These are phyloP conservation scores for Candida namnaoensis DNA, from an alignment of 805 yeast species.

Conservation along the genomic window DNA sequence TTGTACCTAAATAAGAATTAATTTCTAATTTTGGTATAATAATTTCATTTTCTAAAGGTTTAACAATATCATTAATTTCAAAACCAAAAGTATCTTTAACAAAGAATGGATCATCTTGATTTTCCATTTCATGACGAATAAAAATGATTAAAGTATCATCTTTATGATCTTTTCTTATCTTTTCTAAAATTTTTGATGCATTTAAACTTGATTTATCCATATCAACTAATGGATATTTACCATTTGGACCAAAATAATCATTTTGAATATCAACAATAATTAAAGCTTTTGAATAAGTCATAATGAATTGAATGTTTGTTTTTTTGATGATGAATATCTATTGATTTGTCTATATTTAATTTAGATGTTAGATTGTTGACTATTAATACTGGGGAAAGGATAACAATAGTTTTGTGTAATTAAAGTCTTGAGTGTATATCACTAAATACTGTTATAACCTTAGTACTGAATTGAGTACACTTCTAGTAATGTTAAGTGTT, in stretches of 20 bases:
- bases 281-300: background rate
- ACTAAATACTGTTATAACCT: no score
- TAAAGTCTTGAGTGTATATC: no score
- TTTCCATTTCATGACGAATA: slow-evolving; percentile 5
- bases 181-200: slow-evolving; percentile 5
- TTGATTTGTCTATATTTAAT: no score
- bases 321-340: no score
- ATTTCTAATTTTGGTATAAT: slow-evolving; percentile 7
- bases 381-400: no score
- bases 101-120: slow-evolving; percentile 5
- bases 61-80: slow-evolving; percentile 5
- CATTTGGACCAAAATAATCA: slow-evolving; percentile 11
- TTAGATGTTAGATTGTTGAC: no score
- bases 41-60: slow-evolving; percentile 3
- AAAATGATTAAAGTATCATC: slow-evolving; percentile 5
- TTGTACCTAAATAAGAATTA: slow-evolving; percentile 9
- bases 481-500: no score
- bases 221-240: slow-evolving; percentile 5
- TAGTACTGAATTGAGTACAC: no score
- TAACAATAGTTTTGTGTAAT: no score
- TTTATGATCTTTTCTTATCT: slow-evolving; percentile 3
- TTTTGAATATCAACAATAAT: slow-evolving; percentile 12
- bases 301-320: no score
- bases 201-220: slow-evolving; percentile 6
- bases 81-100: slow-evolving; percentile 4